A percentile compares a stretch with the other conserved stretches of the same genome.
phyloP scores from a whole-genome alignment of 2,329 filamentous ascomycete species.

The Nemania diffusa region DNA sequence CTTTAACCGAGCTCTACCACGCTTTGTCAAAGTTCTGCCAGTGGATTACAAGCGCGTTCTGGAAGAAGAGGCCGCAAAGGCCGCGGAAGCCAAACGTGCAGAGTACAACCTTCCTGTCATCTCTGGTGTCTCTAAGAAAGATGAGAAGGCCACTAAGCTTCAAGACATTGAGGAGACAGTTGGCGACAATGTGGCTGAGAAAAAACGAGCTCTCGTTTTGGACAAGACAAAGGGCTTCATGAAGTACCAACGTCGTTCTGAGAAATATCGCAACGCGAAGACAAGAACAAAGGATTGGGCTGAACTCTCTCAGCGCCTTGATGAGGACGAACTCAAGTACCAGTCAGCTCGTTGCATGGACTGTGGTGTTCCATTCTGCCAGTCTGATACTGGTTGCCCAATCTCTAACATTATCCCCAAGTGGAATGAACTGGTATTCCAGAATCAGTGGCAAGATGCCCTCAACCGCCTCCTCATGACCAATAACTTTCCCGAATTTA shows the following conservation, averaged over 20 bases:
- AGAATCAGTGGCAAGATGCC: constrained; percentile 87
- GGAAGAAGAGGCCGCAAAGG: constrained; percentile 85
- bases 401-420: constrained; percentile 99
- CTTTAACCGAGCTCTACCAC: constrained; percentile 88
- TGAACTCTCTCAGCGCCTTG: constrained; percentile 86
- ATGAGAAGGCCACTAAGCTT: constrained; percentile 75
- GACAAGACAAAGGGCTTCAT: constrained; percentile 98
- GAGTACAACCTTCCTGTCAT: constrained; percentile 84
- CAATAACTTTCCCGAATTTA: constrained; percentile 99
- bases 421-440: constrained; percentile 85
- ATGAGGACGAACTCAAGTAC: constrained; percentile 95
- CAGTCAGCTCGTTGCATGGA: constrained; percentile 98
- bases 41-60: constrained; percentile 97
- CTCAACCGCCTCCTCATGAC: constrained; percentile 93
- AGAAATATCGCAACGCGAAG: constrained; percentile 90
- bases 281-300: constrained; percentile 93
- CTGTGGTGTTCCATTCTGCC: constrained; percentile 97
- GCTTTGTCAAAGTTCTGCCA: constrained; percentile 93
- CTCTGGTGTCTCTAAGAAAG: constrained; percentile 73
- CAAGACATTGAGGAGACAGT: constrained; percentile 93
- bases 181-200: constrained; percentile 83
- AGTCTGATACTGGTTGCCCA: constrained; percentile 94
- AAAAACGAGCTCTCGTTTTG: constrained; percentile 89
- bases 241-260: constrained; percentile 91
- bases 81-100: constrained; percentile 83